These are phyloP conservation scores for Bassia scoparia DNA, from an alignment of 148 eudicot genomes.

Conservation along the genomic window DNA sequence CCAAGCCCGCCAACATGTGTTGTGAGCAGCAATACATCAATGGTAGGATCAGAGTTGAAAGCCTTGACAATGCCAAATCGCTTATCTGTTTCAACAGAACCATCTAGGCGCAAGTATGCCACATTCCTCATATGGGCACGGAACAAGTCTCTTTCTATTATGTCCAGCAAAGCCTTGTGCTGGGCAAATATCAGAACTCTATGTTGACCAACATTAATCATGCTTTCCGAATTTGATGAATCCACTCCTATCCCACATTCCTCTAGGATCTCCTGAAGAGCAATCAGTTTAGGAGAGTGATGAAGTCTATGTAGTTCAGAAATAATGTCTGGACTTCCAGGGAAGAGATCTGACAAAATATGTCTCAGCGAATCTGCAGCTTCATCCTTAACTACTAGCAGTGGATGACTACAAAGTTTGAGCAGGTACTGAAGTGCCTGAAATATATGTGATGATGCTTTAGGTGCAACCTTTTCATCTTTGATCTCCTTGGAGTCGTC, in stretches of 20 bases:
- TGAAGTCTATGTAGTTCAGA: slow-evolving; percentile 85
- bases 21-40: slow-evolving; percentile 87
- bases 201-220: slow-evolving; percentile 77
- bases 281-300: slow-evolving; percentile 96
- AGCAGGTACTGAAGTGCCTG: slow-evolving; percentile 96
- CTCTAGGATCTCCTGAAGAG: slow-evolving; percentile 93
- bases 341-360: slow-evolving; percentile 51
- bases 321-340: slow-evolving; percentile 45
- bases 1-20: slow-evolving; percentile 92
- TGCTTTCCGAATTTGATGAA: slow-evolving; percentile 66
- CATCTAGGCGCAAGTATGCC: slow-evolving; percentile 90
- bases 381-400: slow-evolving; percentile 79
- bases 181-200: slow-evolving; percentile 98
- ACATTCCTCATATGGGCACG: slow-evolving; percentile 86
- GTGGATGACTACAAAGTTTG: slow-evolving; percentile 96
- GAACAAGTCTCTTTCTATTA: slow-evolving; percentile 86
- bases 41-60: slow-evolving; percentile 98
- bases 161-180: slow-evolving; percentile 90
- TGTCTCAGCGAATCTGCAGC: slow-evolving; percentile 53
- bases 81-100: slow-evolving; percentile 83
- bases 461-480: slow-evolving; percentile 51
- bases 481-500: slow-evolving; percentile 52
- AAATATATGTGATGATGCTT: slow-evolving; percentile 87
- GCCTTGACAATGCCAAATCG: slow-evolving; percentile 96
- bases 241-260: slow-evolving; percentile 97